Evolutionary conservation across 495 filamentous ascomycete genomes (phyloP).

Genomic region (Penicillium samsonianum): DNA sequence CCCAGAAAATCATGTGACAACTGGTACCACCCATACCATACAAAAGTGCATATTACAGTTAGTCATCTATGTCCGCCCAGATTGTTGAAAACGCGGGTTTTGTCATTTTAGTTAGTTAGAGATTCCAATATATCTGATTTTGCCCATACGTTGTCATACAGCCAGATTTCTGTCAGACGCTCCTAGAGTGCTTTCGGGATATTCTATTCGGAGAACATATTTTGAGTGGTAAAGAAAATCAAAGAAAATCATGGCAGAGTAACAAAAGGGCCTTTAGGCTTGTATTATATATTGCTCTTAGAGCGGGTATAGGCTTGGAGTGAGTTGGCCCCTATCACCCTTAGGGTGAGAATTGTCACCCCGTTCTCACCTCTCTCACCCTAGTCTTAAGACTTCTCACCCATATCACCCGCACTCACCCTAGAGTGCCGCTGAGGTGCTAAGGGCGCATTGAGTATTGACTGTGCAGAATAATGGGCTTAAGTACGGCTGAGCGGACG

Average conservation of each 20-base stretch:
- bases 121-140: too few relatives aligned
- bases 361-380: conserved; percentile 15
- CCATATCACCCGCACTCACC: conserved; percentile 18
- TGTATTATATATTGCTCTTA: neutral
- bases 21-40: too few relatives aligned
- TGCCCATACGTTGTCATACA: too few relatives aligned
- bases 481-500: conserved; percentile 25
- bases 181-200: conserved; percentile 16
- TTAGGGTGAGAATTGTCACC: conserved; percentile 1
- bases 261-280: neutral
- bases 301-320: neutral
- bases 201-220: conserved; percentile 9
- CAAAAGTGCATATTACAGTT: too few relatives aligned
- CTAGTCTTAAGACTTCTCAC: conserved; percentile 11
- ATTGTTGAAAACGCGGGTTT: too few relatives aligned
- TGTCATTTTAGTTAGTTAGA: too few relatives aligned
- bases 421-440: neutral
- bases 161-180: too few relatives aligned
- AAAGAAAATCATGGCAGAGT: neutral
- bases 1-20: too few relatives aligned
- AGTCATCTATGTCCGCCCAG: too few relatives aligned
- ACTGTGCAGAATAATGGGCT: conserved; percentile 12
- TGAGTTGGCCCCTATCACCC: neutral
- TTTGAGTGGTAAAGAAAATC: neutral
- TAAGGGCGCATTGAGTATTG: conserved; percentile 17